A percentile compares a stretch with the other conserved stretches of the same genome.
Evolutionary conservation across 371 early-diverging fungal species (phyloP).

Genomic region (Mucor ambiguus): DNA sequence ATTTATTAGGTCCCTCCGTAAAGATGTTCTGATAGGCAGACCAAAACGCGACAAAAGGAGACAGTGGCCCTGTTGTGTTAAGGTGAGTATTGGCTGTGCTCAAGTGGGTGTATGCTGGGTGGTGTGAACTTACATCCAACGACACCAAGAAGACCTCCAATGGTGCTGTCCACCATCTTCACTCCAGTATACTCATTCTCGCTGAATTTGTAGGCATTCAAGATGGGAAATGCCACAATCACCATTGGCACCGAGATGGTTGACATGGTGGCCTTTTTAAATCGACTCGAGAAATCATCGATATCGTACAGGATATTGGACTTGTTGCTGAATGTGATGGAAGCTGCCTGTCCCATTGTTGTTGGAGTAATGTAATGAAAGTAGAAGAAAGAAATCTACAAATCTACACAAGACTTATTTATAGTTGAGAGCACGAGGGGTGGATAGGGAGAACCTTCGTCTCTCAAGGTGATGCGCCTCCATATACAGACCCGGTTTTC

Average conservation of each 20-base stretch:
- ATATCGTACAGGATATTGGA: constrained; percentile 24
- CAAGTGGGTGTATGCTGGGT: not conserved
- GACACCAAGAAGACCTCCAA: constrained; percentile 49
- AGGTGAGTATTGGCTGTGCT: not conserved
- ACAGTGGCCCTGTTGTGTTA: constrained; percentile 38
- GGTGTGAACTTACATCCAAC: constrained; percentile 41
- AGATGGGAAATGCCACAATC: constrained; percentile 50
- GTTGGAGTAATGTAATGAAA: not conserved
- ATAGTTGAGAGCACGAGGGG: not conserved
- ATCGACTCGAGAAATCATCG: constrained; percentile 36
- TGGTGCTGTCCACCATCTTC: constrained; percentile 45
- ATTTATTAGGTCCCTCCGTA: constrained; percentile 36
- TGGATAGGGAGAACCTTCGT: not conserved
- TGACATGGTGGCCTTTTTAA: constrained; percentile 42
- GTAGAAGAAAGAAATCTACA: not conserved
- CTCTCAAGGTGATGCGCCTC: not conserved
- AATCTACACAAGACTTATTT: not conserved
- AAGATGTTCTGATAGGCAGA: constrained; percentile 42
- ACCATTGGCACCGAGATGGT: constrained; percentile 49
- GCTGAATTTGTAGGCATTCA: constrained; percentile 49
- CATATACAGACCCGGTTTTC: not conserved
- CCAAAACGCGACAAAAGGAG: constrained; percentile 52
- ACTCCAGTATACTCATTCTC: constrained; percentile 46
- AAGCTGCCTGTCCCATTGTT: constrained; percentile 36
- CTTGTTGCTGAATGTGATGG: constrained; percentile 28